Evolutionary conservation across 2,329 filamentous ascomycete genomes (phyloP).

Genomic region (Verticillium nubilum): DNA sequence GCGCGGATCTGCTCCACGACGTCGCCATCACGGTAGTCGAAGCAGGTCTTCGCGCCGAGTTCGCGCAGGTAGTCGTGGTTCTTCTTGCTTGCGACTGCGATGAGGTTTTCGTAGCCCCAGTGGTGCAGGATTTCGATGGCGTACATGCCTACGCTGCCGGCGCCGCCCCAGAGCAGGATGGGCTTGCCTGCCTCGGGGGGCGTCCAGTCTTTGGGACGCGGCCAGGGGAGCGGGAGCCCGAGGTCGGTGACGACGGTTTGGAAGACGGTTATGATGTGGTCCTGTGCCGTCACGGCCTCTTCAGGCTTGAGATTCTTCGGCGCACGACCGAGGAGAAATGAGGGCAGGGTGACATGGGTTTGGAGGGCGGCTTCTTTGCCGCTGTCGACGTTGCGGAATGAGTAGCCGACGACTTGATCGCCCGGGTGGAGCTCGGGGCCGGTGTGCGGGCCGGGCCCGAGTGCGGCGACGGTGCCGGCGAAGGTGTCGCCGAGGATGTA

Average conservation of each 20-base stretch:
- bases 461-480: conserved; percentile 46
- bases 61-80: conserved; percentile 37
- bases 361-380: conserved; percentile 47
- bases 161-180: conserved; percentile 47
- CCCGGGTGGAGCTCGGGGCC: conserved; percentile 36
- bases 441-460: conserved; percentile 30
- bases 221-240: conserved; percentile 50
- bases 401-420: conserved; percentile 52
- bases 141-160: conserved; percentile 45
- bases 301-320: conserved; percentile 33
- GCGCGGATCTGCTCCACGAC: conserved; percentile 29
- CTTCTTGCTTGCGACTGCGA: conserved; percentile 38
- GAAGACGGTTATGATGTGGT: conserved; percentile 55
- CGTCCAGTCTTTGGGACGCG: conserved; percentile 36
- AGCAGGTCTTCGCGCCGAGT: conserved; percentile 38
- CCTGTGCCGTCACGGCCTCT: conserved; percentile 47
- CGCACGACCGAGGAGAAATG: conserved; percentile 41
- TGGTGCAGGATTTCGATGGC: conserved; percentile 43
- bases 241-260: conserved; percentile 47
- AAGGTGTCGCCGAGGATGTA: conserved; percentile 44
- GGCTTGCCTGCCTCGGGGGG: conserved; percentile 27
- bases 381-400: conserved; percentile 37
- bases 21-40: conserved; percentile 37
- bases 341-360: conserved; percentile 45
- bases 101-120: conserved; percentile 46